These are phyloP conservation scores for Pseudocercospora cruenta DNA, from an alignment of 2,329 filamentous ascomycete species.

Conservation along the genomic window DNA sequence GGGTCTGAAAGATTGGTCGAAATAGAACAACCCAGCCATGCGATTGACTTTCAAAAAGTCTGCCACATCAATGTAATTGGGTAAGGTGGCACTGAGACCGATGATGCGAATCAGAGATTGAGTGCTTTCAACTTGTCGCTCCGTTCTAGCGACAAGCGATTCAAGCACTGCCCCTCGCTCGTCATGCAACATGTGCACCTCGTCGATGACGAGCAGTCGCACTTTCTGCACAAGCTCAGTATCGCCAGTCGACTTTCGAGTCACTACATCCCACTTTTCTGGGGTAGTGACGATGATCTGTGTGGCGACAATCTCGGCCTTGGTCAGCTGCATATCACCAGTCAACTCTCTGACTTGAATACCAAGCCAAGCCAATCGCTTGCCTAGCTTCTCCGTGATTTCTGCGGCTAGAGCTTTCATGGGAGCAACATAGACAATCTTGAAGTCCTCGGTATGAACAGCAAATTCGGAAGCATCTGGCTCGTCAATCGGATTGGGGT, in stretches of 20 bases:
- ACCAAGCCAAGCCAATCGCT: conserved; percentile 89
- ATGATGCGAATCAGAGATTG: conserved; percentile 96
- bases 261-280: conserved; percentile 99
- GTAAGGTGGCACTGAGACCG: conserved; percentile 90
- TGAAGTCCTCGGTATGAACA: conserved; percentile 86
- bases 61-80: conserved; percentile 95
- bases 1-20: conserved; percentile 91
- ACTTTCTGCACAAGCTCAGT: conserved; percentile 98
- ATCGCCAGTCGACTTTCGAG: conserved; percentile 93
- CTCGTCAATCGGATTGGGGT: conserved; percentile 77
- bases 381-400: conserved; percentile 91
- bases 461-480: conserved; percentile 75
- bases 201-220: conserved; percentile 92
- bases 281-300: conserved; percentile 98
- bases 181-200: conserved; percentile 99
- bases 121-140: conserved; percentile 95
- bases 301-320: conserved; percentile 90
- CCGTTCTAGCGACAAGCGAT: conserved; percentile 90
- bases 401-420: conserved; percentile 99
- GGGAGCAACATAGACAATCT: conserved; percentile 96
- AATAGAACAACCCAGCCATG: conserved; percentile 91
- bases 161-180: conserved; percentile 95
- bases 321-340: conserved; percentile 98
- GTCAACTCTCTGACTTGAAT: conserved; percentile 92
- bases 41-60: conserved; percentile 97